Base-by-base conservation (phyloP, 768 basidiomycete genomes). In the Trametes villosa region DNA sequence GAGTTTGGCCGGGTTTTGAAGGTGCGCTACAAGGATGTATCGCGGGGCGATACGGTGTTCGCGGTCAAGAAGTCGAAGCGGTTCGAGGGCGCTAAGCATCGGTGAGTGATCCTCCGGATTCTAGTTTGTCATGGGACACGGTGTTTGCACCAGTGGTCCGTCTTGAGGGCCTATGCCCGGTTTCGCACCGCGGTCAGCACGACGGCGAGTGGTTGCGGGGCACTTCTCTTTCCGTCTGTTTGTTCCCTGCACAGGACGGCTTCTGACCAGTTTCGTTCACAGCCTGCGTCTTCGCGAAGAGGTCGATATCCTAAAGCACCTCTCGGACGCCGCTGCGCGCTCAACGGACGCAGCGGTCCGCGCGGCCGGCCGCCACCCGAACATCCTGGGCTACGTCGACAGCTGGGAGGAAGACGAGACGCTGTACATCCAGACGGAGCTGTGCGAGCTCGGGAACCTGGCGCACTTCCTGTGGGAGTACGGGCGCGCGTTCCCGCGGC, bases 41-140 rank as follows among this genome's bases (percentile, higher is more conserved):
- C 56, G 3, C 59, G 53, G 11, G 65, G 62, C 24, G 65, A 66
- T 18, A 65, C 77, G 48, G 75, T 92, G 33, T 96, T 83, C 72
- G 96, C 96, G 11, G 86, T 99, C 69, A 99, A 99, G 81, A 91
- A 92, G 72, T 96, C 93, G 30, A 95, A 96, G 77, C 83, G 86
- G 31, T 96, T 97, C 67, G 91, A 94, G 69, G 96, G 96, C 27
- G 84, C 83, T 40, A 89, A 91, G 74, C 96, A 97, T 76, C 83
- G 96, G 92, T 96, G 72, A 68, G 86, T 77, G 30, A 15, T 36
- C 57, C 53, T 57, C 44, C 44, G 44, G 11, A 45, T 9, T n/a
- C 17, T n/a, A n/a, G n/a, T 15, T 44, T 20, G 27, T 13, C 9
- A 24, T 13, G 1, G 13, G 8, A 30, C 27, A 20, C 12, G 9